Percentiles rank a stretch among this genome's conserved stretches.
These are phyloP conservation scores for Metarhizium guizhouense DNA, from an alignment of 2,329 filamentous ascomycete genomes.

Conservation along the genomic window DNA sequence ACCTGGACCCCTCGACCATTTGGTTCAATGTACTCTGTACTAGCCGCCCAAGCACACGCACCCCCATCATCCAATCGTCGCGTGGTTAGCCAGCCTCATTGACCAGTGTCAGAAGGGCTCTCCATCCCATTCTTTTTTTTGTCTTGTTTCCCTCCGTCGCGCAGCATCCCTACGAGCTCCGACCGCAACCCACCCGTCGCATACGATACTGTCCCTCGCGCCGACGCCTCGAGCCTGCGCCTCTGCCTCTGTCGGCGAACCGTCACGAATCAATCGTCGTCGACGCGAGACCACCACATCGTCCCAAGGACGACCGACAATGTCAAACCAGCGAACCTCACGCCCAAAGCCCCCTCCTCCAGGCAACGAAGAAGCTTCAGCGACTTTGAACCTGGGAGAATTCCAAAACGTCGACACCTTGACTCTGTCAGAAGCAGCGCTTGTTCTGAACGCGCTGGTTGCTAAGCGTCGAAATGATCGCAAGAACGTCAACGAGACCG, in stretches of 20 bases:
- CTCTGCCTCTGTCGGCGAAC: background rate
- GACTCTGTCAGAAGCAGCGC: conserved; percentile 82
- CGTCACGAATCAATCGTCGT: background rate
- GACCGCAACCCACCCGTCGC: background rate
- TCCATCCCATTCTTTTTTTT: background rate
- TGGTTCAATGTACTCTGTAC: too few relatives aligned
- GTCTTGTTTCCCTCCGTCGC: background rate
- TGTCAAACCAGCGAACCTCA: conserved; percentile 40
- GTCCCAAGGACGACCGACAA: conserved; percentile 4
- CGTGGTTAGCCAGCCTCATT: background rate
- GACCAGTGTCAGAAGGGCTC: background rate
- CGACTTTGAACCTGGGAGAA: conserved; percentile 78
- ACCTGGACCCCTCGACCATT: too few relatives aligned
- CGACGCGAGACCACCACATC: background rate
- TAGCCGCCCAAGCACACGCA: background rate
- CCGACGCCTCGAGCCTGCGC: background rate
- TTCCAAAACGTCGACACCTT: conserved; percentile 88
- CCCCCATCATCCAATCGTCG: background rate
- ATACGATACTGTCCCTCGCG: background rate
- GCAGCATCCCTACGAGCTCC: conserved; percentile 2
- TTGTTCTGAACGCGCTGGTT: conserved; percentile 85
- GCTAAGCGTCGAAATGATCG: conserved; percentile 69
- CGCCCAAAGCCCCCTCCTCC: conserved; percentile 59
- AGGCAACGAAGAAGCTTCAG: conserved; percentile 81
- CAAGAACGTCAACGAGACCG: conserved; percentile 77